These are phyloP conservation scores for Cavenderia fasciculata DNA, from an alignment of 78 protist species.

Conservation along the genomic window DNA sequence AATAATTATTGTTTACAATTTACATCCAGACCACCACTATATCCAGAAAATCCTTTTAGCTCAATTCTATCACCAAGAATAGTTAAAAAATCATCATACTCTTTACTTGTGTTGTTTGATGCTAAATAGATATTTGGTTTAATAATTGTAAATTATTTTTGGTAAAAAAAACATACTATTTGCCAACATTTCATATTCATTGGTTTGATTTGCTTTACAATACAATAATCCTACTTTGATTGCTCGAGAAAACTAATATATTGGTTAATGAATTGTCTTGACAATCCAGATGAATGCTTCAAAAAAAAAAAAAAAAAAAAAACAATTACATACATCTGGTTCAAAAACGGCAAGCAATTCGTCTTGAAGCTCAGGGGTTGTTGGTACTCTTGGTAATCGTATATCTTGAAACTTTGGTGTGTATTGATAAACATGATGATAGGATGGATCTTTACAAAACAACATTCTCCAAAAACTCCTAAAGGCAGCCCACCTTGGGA, in stretches of 20 bases:
- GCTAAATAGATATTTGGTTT: neutral
- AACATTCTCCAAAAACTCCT: constrained; percentile 3
- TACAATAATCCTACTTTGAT: constrained; percentile 62
- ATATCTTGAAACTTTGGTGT: constrained; percentile 34
- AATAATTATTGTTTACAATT: constrained; percentile 20
- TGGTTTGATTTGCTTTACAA: constrained; percentile 44
- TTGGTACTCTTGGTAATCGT: neutral
- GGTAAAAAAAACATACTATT: constrained; percentile 6
- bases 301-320: neutral
- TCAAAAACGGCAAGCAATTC: constrained; percentile 51
- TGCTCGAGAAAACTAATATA: constrained; percentile 16
- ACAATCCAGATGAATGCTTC: too few relatives aligned
- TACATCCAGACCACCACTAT: constrained; percentile 82
- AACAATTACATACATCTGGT: constrained; percentile 18
- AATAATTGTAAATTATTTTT: neutral
- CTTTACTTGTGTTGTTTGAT: constrained; percentile 12
- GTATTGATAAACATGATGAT: neutral
- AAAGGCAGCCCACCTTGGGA: constrained; percentile 6
- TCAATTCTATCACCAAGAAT: constrained; percentile 71
- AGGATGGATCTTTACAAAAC: neutral
- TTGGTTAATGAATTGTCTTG: neutral
- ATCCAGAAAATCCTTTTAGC: constrained; percentile 60
- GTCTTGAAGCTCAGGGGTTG: constrained; percentile 13
- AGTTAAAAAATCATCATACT: constrained; percentile 59
- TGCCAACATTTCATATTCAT: constrained; percentile 37